These are phyloP conservation scores for Exserohilum rostratum DNA, from an alignment of 2,329 filamentous ascomycete species.

Conservation along the genomic window DNA sequence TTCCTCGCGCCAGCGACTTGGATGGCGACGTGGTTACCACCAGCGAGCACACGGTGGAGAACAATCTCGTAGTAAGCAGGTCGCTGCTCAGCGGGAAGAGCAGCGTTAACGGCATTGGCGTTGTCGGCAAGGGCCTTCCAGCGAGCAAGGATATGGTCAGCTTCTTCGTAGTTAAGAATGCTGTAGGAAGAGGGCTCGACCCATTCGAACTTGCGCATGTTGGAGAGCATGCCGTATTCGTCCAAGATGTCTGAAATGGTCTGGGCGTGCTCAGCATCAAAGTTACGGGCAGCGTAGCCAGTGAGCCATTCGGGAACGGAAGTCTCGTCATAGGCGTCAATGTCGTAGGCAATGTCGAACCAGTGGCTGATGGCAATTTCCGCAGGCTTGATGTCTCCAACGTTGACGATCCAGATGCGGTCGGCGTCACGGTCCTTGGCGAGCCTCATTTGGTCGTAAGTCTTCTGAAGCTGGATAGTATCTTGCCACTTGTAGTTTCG, in stretches of 20 bases:
- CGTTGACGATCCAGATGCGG: conserved; percentile 70
- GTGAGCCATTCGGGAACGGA: conserved; percentile 63
- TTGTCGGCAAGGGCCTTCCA: conserved; percentile 61
- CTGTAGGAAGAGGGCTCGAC: conserved; percentile 65
- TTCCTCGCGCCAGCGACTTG: conserved; percentile 47
- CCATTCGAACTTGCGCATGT: conserved; percentile 67
- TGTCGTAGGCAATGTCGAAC: conserved; percentile 71
- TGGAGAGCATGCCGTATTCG: conserved; percentile 63
- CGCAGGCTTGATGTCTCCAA: conserved; percentile 69
- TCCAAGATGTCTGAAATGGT: conserved; percentile 60
- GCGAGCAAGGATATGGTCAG: conserved; percentile 61
- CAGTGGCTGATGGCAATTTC: conserved; percentile 72
- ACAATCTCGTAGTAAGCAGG: conserved; percentile 69
- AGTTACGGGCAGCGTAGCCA: conserved; percentile 64
- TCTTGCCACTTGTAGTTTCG: conserved; percentile 67
- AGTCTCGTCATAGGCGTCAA: conserved; percentile 61
- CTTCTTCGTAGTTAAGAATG: conserved; percentile 69
- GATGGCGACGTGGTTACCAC: conserved; percentile 61
- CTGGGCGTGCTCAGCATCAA: conserved; percentile 56
- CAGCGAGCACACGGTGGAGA: conserved; percentile 65
- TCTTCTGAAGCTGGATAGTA: conserved; percentile 68
- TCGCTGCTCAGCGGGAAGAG: conserved; percentile 57
- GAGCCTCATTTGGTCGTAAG: conserved; percentile 69
- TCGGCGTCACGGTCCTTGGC: conserved; percentile 64
- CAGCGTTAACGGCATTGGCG: conserved; percentile 63